Base-by-base conservation (phyloP, 495 filamentous ascomycete species). In the Neurospora cerealis region DNA sequence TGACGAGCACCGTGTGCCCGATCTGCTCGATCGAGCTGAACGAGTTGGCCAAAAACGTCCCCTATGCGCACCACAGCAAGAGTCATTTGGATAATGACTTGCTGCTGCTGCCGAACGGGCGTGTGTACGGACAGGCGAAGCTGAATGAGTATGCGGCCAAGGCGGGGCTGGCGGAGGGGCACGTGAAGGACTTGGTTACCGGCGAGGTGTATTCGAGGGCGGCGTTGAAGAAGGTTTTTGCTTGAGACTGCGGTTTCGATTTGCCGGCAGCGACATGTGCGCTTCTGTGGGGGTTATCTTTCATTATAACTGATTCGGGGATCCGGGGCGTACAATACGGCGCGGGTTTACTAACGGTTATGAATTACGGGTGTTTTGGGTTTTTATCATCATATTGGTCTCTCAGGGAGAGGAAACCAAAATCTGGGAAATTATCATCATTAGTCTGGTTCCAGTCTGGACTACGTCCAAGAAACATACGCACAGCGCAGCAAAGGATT, bases 11-110 rank as follows among this genome's bases (percentile, higher is more conserved):
- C 73, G 89, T 97, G 66, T 99, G 96, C 77, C 96, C 96, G 5
- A 98, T 98, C 79, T 99, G 96, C 84, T 93, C 91, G 46, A 96
- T 91, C 3, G 96, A 99, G 80, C 86, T 99, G 72, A 98, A 99
- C 80, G 93, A 93, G 74, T 87, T 99, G 40, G 96, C 96, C 19
- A 86, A 90, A 48, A 90, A 90, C 78, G 91, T 98, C 73, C 96
- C 96, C 17, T 97, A 98, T 78, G 96, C 96, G 32, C 92, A 97
- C 75, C 96, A 99, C 79, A 92, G 90, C 66, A 96, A 96, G 85
- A 97, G 94, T 79, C 91, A 92, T 74, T 91, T 78, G 48, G 72
- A 98, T 32, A 94, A 97, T 80, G 95, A 98, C 77, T 87, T 95
- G 10, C 88, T 97, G 28, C 86, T 98, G 44, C 81, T 99, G 73